Evolutionary conservation across 177 flowering plant species (phyloP).

Genomic region (Vitis hybrid): DNA sequence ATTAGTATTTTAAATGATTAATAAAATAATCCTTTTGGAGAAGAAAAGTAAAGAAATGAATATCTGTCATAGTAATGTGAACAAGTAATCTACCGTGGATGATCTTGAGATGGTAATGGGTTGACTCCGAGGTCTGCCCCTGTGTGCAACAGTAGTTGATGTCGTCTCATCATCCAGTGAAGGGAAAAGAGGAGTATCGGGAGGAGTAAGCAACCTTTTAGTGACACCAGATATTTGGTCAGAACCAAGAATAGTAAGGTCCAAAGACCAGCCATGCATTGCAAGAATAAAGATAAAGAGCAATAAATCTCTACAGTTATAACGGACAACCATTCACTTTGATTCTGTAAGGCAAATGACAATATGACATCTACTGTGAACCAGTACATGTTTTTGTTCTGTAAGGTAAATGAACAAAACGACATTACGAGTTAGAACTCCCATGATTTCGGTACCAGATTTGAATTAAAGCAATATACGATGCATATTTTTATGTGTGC

Average conservation of each 20-base stretch:
- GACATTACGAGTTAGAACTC: too few relatives aligned
- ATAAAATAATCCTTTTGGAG: background rate
- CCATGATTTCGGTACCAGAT: too few relatives aligned
- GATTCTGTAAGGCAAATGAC: background rate
- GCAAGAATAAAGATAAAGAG: background rate
- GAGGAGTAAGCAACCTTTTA: conserved; percentile 92
- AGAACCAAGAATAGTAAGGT: conserved; percentile 1
- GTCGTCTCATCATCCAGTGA: conserved; percentile 86
- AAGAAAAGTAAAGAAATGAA: conserved; percentile 5
- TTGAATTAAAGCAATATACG: too few relatives aligned
- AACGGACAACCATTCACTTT: background rate
- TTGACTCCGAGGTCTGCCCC: conserved; percentile 84
- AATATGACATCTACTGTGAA: too few relatives aligned
- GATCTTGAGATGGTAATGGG: conserved; percentile 85
- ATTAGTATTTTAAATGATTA: background rate
- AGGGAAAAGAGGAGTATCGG: conserved; percentile 91
- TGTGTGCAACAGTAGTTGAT: conserved; percentile 39
- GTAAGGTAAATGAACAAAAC: too few relatives aligned
- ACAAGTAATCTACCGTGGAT: conserved; percentile 53
- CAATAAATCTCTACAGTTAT: background rate
- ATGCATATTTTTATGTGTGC: too few relatives aligned
- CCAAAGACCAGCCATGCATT: background rate
- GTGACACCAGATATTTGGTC: conserved; percentile 7
- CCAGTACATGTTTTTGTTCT: too few relatives aligned
- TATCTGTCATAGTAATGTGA: background rate